phyloP scores from a whole-genome alignment of 1,284 basidiomycete genomes.

The Ganoderma resinaceum region DNA sequence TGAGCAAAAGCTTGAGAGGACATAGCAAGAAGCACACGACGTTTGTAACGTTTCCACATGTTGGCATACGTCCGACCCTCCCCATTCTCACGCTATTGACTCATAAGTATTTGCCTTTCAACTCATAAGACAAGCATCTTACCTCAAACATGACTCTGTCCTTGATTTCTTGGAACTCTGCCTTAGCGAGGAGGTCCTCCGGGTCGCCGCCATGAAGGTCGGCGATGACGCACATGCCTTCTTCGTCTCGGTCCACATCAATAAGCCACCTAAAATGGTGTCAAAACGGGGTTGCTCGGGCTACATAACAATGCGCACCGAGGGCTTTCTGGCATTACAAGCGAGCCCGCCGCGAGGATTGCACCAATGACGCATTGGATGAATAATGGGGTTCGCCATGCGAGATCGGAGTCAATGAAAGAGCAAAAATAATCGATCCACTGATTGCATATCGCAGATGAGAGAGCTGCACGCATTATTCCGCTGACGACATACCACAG shows the following conservation, averaged over 20 bases:
- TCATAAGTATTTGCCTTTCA: background rate
- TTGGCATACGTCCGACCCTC: slow-evolving; percentile 83
- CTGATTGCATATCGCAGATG: slow-evolving; percentile 46
- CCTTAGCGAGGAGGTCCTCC: slow-evolving; percentile 75
- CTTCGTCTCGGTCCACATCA: slow-evolving; percentile 86
- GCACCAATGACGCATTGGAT: slow-evolving; percentile 91
- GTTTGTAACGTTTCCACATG: slow-evolving; percentile 91
- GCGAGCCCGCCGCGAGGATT: slow-evolving; percentile 83
- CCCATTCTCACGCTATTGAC: slow-evolving; percentile 66
- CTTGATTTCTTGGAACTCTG: slow-evolving; percentile 94
- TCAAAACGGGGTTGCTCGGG: slow-evolving; percentile 15
- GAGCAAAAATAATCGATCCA: slow-evolving; percentile 97
- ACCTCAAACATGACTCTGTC: slow-evolving; percentile 87
- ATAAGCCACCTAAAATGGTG: slow-evolving; percentile 79
- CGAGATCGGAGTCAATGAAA: slow-evolving; percentile 81
- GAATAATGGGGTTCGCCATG: slow-evolving; percentile 87
- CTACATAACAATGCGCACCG: slow-evolving; percentile 51
- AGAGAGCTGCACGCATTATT: background rate
- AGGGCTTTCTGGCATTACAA: slow-evolving; percentile 94
- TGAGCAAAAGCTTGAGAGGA: slow-evolving; percentile 97
- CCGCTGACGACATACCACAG: slow-evolving; percentile 72
- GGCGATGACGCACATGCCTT: slow-evolving; percentile 89
- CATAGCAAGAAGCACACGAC: slow-evolving; percentile 95
- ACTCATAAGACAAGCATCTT: slow-evolving; percentile 33
- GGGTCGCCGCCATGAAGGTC: slow-evolving; percentile 90